Percentiles rank a stretch among this genome's conserved stretches.
phyloP scores from a whole-genome alignment of 2,329 filamentous ascomycete species.

The Orbilia brochopaga region DNA sequence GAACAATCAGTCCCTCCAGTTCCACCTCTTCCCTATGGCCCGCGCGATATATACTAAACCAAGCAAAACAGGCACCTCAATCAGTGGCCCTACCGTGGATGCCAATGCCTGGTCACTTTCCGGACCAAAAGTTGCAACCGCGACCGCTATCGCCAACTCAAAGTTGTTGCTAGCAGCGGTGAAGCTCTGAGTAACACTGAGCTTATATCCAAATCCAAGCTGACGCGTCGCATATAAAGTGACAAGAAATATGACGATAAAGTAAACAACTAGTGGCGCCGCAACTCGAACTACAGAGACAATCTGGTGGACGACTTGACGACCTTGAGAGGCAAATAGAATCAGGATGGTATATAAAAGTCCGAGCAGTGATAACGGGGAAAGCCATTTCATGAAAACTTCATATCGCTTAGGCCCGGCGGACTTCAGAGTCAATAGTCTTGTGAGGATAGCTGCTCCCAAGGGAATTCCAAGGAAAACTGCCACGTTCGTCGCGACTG shows the following conservation, averaged over 20 bases:
- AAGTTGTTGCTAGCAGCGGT: conserved; percentile 94
- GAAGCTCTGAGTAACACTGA: conserved; percentile 79
- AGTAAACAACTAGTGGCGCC: conserved; percentile 82
- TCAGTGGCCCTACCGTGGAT: conserved; percentile 80
- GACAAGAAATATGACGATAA: conserved; percentile 73
- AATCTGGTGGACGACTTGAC: conserved; percentile 78
- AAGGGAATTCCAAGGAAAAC: conserved; percentile 86
- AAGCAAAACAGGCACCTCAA: conserved; percentile 83
- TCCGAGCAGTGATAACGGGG: conserved; percentile 79
- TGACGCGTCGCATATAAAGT: conserved; percentile 69
- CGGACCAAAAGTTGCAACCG: conserved; percentile 78
- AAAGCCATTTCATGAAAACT: conserved; percentile 71
- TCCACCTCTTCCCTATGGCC: conserved; percentile 65
- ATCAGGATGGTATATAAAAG: conserved; percentile 86
- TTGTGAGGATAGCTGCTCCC: conserved; percentile 76
- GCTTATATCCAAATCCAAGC: conserved; percentile 74
- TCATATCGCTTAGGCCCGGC: conserved; percentile 70
- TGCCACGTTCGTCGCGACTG: conserved; percentile 78
- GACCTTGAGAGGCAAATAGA: conserved; percentile 81
- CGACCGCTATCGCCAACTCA: conserved; percentile 87
- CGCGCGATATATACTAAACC: conserved; percentile 76
- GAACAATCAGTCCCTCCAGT: conserved; percentile 59
- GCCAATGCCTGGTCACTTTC: conserved; percentile 81
- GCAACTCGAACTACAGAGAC: conserved; percentile 81
- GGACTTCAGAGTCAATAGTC: conserved; percentile 66